A percentile compares a stretch with the other conserved stretches of the same genome.
phyloP scores from a whole-genome alignment of 495 filamentous ascomycete species.

The Trichoderma erinaceum region DNA sequence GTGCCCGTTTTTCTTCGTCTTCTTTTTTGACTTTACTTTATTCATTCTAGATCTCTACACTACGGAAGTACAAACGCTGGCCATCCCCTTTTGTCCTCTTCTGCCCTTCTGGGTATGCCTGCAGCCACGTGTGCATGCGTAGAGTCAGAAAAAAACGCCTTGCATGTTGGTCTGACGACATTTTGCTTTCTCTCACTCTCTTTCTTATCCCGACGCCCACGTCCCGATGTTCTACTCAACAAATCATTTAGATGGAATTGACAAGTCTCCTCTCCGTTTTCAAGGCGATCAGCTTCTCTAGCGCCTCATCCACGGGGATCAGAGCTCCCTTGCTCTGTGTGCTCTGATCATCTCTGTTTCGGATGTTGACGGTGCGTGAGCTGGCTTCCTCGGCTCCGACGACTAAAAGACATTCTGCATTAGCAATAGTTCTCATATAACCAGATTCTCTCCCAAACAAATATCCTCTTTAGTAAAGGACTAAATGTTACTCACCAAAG shows the following conservation, averaged over 20 bases:
- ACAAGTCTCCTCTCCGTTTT: slow-evolving; percentile 45
- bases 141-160: not conserved
- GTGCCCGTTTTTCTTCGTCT: not conserved
- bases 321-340: slow-evolving; percentile 66
- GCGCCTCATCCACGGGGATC: slow-evolving; percentile 68
- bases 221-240: not conserved
- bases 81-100: not conserved
- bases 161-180: slow-evolving; percentile 1
- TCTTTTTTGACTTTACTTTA: not conserved
- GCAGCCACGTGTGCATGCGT: slow-evolving; percentile 2
- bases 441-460: slow-evolving; percentile 16
- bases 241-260: slow-evolving; percentile 19
- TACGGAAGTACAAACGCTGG: not conserved
- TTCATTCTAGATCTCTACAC: not conserved
- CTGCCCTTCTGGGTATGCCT: not conserved
- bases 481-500: slow-evolving; percentile 51
- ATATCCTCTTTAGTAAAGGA: no score
- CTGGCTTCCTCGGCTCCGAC: slow-evolving; percentile 80
- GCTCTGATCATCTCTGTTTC: slow-evolving; percentile 79
- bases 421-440: not conserved
- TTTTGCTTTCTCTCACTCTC: not conserved
- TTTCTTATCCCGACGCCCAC: not conserved
- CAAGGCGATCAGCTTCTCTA: slow-evolving; percentile 64
- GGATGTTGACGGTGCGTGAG: slow-evolving; percentile 72
- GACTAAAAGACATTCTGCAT: slow-evolving; percentile 44